Evolutionary conservation across 306 rosid species (phyloP).

Genomic region (Dalbergia cultrata): DNA sequence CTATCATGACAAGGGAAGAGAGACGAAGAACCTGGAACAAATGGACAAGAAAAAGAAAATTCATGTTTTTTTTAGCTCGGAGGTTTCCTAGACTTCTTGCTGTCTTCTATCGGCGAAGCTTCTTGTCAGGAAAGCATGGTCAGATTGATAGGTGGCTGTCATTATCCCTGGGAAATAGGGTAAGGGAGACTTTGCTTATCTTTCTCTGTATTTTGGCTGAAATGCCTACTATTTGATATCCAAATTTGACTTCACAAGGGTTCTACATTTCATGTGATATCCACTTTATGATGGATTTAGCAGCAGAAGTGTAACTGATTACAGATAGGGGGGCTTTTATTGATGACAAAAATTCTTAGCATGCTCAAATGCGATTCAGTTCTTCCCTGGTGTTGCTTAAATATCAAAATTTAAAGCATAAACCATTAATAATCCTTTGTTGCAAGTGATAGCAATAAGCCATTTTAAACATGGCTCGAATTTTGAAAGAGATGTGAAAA

Average conservation of each 20-base stretch:
- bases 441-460: constrained; percentile 31
- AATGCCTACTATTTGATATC: constrained; percentile 8
- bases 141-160: constrained; percentile 91
- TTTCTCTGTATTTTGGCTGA: constrained; percentile 5
- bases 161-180: constrained; percentile 88
- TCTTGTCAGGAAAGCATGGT: constrained; percentile 93
- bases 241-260: not conserved
- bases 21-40: constrained; percentile 81
- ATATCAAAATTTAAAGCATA: not conserved
- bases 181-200: constrained; percentile 49
- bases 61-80: constrained; percentile 76
- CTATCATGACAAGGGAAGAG: constrained; percentile 77
- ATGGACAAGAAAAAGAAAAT: constrained; percentile 76
- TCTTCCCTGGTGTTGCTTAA: constrained; percentile 17
- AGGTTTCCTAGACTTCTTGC: constrained; percentile 74
- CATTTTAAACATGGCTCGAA: constrained; percentile 12
- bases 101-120: constrained; percentile 74
- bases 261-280: constrained; percentile 12
- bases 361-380: constrained; percentile 31
- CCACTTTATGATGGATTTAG: constrained; percentile 29
- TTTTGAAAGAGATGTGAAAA: not conserved
- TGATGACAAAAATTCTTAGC: constrained; percentile 29
- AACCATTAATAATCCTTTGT: constrained; percentile 2
- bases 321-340: constrained; percentile 7
- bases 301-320: constrained; percentile 16